Conservation (phyloP, 2,329 filamentous ascomycete genomes). For the Cladosporium sp. region DNA sequence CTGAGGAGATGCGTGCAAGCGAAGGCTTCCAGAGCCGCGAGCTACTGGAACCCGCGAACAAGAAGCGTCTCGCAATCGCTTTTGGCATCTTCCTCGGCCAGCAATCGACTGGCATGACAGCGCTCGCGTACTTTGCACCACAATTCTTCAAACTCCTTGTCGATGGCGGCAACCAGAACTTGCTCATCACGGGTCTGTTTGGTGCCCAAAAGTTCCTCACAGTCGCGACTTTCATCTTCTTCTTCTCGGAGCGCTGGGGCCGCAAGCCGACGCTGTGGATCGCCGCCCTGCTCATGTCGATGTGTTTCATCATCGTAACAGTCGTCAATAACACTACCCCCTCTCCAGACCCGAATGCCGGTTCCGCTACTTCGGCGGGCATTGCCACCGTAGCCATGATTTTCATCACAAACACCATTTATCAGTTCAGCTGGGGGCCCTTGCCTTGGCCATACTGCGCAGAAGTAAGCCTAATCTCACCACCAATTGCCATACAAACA, state of each 20-base stretch:
- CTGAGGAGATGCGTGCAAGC: constrained; percentile 47
- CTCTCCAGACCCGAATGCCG: constrained; percentile 22
- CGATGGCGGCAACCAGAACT: constrained; percentile 45
- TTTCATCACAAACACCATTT: constrained; percentile 56
- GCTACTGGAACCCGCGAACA: constrained; percentile 47
- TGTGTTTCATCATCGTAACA: constrained; percentile 38
- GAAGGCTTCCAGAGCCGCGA: constrained; percentile 39
- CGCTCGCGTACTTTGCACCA: constrained; percentile 56
- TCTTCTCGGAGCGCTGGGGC: constrained; percentile 53
- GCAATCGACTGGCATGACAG: constrained; percentile 56
- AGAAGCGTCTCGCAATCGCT: constrained; percentile 47
- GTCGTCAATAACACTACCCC: constrained; percentile 37
- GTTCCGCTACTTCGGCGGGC: constrained; percentile 39
- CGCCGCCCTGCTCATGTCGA: constrained; percentile 36
- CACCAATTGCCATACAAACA: not conserved
- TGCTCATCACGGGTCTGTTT: constrained; percentile 56
- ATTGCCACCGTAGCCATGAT: constrained; percentile 57
- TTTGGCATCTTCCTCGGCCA: constrained; percentile 54
- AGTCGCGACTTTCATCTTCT: constrained; percentile 52
- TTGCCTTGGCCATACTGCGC: constrained; percentile 53
- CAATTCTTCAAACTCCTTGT: constrained; percentile 57
- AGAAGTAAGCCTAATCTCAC: constrained; percentile 30
- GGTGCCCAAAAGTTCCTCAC: constrained; percentile 55
- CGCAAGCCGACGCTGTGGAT: constrained; percentile 34
- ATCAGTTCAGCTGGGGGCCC: constrained; percentile 56